A percentile compares a stretch with the other conserved stretches of the same genome.
These are phyloP conservation scores for Zarea fungicola DNA, from an alignment of 2,329 filamentous ascomycete genomes.

Conservation along the genomic window DNA sequence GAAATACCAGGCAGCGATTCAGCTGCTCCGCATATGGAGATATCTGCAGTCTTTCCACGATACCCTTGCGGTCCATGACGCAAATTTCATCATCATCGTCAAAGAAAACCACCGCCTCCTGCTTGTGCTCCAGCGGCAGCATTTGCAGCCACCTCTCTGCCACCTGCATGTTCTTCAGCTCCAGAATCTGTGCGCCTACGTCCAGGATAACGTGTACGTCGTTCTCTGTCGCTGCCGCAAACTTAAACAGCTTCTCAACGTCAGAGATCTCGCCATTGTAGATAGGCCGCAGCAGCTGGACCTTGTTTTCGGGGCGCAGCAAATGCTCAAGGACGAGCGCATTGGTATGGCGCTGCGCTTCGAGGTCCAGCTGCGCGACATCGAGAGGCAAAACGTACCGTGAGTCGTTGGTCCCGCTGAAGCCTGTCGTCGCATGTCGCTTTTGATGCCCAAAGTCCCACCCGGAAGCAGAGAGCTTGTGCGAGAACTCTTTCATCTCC, in stretches of 20 bases:
- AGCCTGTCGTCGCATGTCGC: conserved; percentile 52
- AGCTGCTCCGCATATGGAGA: conserved; percentile 56
- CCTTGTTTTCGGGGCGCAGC: conserved; percentile 46
- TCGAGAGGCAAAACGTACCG: conserved; percentile 49
- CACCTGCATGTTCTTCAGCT: conserved; percentile 53
- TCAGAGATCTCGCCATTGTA: background rate
- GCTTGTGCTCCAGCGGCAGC: background rate
- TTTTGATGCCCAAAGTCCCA: conserved; percentile 58
- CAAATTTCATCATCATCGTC: conserved; percentile 49
- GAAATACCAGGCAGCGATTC: conserved; percentile 57
- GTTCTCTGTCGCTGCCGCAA: background rate
- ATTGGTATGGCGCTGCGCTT: conserved; percentile 58
- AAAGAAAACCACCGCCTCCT: conserved; percentile 48
- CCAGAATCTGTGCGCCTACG: conserved; percentile 65
- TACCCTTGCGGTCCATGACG: conserved; percentile 45
- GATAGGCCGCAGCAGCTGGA: conserved; percentile 17
- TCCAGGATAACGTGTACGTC: conserved; percentile 59
- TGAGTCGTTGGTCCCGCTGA: conserved; percentile 66
- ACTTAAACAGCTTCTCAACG: conserved; percentile 38
- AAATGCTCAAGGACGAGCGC: conserved; percentile 59
- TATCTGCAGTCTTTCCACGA: conserved; percentile 43
- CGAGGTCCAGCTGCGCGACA: conserved; percentile 28
- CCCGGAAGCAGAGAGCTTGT: conserved; percentile 59
- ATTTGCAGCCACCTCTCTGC: conserved; percentile 46
- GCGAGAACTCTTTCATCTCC: conserved; percentile 56